Evolutionary conservation across 352 stramenopile species (phyloP), one percentile per base, ranked within the genome.

Genomic region (Phytophthora idaei): DNA sequence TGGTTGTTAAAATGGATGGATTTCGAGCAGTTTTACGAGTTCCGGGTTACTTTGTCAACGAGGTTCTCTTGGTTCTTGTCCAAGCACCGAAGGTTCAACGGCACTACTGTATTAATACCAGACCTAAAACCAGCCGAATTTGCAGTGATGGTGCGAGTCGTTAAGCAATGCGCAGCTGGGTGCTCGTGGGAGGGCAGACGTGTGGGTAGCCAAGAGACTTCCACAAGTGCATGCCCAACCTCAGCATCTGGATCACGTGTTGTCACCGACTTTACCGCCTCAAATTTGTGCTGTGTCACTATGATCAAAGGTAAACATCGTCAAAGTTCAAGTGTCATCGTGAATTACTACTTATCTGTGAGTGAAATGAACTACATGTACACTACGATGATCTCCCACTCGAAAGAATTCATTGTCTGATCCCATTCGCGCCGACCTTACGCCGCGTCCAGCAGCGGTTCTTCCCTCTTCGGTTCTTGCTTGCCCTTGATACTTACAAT

Each of bases 401-500:
- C 11, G 36, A 42, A n/a, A 42, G 29, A 34, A 34, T 34, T 8
- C 3, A 34, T 34, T 34, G 3, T 34, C 29, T 34, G 29, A 34
- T 34, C 29, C 29, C 36, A 42, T 42, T 42, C 32, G 32, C 32
- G 32, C 2, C 32, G 32, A 37, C 32, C 32, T 59, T 59, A 59
- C 14, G 52, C 52, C 17, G 29, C 54, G 5, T 52, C 28, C 3
- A 65, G 54, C 27, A 75, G 57, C 15, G 61, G 67, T 49, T 80
- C 70, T 53, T 79, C 53, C 51, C 64, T 64, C 12, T 39, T 15
- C 9, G 56, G 51, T 37, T 83, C 57, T 49, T 73, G 55, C 66
- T 79, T 83, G 14, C 75, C 63, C 74, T 87, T 83, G 77, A 88
- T 79, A 63, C 73, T 82, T 50, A 92, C 61, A 12, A 92, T 45